Conservation (phyloP, 2,329 filamentous ascomycete species). For the Aspergillus arachidicola region DNA sequence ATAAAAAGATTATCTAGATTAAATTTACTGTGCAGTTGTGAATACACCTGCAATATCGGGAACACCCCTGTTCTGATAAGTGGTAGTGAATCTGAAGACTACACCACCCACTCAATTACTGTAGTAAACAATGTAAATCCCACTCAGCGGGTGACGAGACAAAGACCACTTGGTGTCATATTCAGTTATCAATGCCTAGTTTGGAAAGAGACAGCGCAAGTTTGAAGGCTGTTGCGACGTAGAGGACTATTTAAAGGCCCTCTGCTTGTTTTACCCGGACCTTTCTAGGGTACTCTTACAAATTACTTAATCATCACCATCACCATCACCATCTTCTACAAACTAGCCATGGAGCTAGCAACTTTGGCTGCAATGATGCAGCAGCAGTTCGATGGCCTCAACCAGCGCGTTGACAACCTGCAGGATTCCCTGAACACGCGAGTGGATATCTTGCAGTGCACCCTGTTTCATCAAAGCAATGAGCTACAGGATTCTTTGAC, state of each 20-base stretch:
- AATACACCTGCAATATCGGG: too few relatives aligned
- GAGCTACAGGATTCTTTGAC: not conserved
- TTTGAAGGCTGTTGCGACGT: not conserved
- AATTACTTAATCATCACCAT: not conserved
- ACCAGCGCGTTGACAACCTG: not conserved
- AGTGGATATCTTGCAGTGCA: not conserved
- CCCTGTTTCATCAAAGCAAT: not conserved
- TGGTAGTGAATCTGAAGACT: too few relatives aligned
- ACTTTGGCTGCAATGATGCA: not conserved
- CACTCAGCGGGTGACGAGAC: not conserved
- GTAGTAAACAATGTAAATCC: too few relatives aligned
- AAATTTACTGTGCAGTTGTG: too few relatives aligned
- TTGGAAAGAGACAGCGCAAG: too few relatives aligned
- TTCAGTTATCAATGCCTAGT: not conserved
- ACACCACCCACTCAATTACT: too few relatives aligned
- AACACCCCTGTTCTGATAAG: too few relatives aligned
- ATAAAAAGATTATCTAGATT: too few relatives aligned
- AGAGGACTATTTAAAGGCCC: not conserved
- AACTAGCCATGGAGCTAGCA: not conserved
- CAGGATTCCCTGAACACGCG: not conserved
- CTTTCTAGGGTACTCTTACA: too few relatives aligned
- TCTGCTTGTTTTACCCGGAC: not conserved
- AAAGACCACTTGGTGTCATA: not conserved
- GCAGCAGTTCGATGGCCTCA: not conserved
- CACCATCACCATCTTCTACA: not conserved